Evolutionary conservation across 345 rosid genomes (phyloP).

Genomic region (Citropsis articulata): DNA sequence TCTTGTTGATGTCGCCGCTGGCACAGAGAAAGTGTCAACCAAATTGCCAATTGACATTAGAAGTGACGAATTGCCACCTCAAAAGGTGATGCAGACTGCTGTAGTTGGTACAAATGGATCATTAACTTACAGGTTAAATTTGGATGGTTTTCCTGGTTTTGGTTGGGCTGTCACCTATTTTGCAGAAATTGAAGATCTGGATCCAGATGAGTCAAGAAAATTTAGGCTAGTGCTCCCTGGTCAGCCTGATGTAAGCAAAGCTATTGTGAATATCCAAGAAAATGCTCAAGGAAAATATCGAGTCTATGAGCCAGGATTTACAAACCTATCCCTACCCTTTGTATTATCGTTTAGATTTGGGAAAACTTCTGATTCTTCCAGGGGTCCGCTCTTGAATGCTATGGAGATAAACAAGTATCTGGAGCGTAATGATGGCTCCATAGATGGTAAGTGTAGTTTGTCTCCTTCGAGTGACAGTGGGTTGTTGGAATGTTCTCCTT

Average conservation of each 20-base stretch:
- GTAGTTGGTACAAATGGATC: slow-evolving; percentile 95
- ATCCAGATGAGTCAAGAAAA: slow-evolving; percentile 68
- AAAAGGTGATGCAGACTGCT: slow-evolving; percentile 98
- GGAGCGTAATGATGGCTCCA: slow-evolving; percentile 69
- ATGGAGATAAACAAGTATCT: slow-evolving; percentile 80
- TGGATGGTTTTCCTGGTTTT: slow-evolving; percentile 89
- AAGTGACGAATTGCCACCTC: slow-evolving; percentile 61
- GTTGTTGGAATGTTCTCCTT: not conserved
- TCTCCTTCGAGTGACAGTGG: slow-evolving; percentile 1
- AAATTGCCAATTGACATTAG: slow-evolving; percentile 43
- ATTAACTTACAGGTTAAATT: slow-evolving; percentile 77
- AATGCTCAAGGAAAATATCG: slow-evolving; percentile 78
- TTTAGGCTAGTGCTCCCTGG: slow-evolving; percentile 78
- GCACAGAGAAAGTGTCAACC: slow-evolving; percentile 77
- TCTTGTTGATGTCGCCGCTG: slow-evolving; percentile 94
- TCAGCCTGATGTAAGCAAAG: slow-evolving; percentile 66
- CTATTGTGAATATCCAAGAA: slow-evolving; percentile 83
- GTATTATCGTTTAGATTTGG: slow-evolving; percentile 78
- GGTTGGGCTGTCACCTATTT: slow-evolving; percentile 91
- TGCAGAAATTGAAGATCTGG: slow-evolving; percentile 88
- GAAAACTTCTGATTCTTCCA: slow-evolving; percentile 76
- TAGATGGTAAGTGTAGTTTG: slow-evolving; percentile 57
- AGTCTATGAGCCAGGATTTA: slow-evolving; percentile 82
- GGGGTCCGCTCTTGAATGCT: slow-evolving; percentile 94
- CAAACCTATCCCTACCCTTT: slow-evolving; percentile 75